Evolutionary conservation across 176 grass and related monocot species (phyloP), one percentile per base, ranked within the genome.

Genomic region (Lolium perenne): DNA sequence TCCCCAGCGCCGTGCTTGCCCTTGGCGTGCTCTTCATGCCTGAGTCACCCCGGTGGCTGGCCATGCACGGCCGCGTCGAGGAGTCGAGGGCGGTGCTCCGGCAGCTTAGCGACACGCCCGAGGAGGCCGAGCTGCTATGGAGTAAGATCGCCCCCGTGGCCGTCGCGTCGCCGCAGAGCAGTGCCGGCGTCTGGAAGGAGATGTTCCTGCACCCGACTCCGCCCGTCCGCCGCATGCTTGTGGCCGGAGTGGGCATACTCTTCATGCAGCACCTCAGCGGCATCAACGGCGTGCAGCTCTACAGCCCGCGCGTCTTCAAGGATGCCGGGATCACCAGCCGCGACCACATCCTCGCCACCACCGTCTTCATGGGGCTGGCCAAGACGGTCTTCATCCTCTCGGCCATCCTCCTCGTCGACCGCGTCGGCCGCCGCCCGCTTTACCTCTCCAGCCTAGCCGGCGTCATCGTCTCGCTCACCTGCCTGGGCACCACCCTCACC

Each of bases 251-350:
- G 1, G 91, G 87, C 53, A 66, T 92, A 47, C 87, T 84, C 16
- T 92, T 92, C 87, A 87, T 92, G 84, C 91, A 92, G 83, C 91
- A 92, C 77, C 74, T 87, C 12, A 89, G 87, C 9, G 91, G 91
- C 16, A 92, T 92, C 66, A 87, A 92, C 80, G 89, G 87, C 40
- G 91, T 92, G 49, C 87, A 89, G 71, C 91, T 92, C 64, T 92
- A 92, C 47, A 89, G 91, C 91, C 84, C 87, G 10, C 80, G 45
- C 25, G 77, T 92, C 38, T 92, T 92, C 84, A 35, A 84, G 48
- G 86, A 78, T 46, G 87, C 87, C 12, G 91, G 91, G 10, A 83
- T 92, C 76, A 5, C 22, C 12, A 71, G 41, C 23, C 79, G 76
- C 21, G 71, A 74, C 76, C 64, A 82, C 72, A 83, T 80, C 32